Evolutionary conservation across 2,329 filamentous ascomycete genomes (phyloP), one percentile per base, ranked within the genome.

Genomic region (Phialocephala sp.): DNA sequence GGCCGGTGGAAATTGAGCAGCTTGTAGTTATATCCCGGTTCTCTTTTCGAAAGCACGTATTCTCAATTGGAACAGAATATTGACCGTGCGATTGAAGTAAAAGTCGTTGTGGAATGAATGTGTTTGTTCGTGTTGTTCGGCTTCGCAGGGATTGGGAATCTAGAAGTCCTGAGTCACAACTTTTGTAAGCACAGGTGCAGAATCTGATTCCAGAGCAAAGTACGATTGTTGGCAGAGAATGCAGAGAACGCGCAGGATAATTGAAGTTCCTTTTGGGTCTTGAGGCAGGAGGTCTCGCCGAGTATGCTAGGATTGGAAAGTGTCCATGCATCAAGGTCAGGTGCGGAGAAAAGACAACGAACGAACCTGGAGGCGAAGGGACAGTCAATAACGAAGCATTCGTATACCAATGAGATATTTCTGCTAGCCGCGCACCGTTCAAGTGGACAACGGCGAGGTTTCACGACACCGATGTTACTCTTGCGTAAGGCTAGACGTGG

Each of bases 111-210:
- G 62, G 24, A 54, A 55, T 20, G 47, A 32, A 41, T 54, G 59
- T 47, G 43, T 35, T 37, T 50, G 41, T 37, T 45, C 35, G 22
- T 35, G 62, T 57, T 36, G 41, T 24, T 61, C 55, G 58, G 41
- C 39, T 62, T 50, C 41, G 45, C 57, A 62, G 64, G 65, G 43
- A 64, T 62, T 36, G 62, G 15, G 27, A 24, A 55, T 63, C 54
- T 57, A 50, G 36, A 45, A 45, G 60, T 57, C 24, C 62, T 67
- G 62, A 64, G 62, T 67, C 65, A 67, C 62, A 52, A 47, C 32
- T 60, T 60, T 52, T 50, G 59, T 67, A 60, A 67, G 65, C 59
- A 62, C 56, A 60, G 45, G 18, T 59, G 45, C 20, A 62, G 15
- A 18, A 37, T 57, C 9, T 22, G 47, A 50, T 24, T 60, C 4